Conservation (phyloP, 1,139 yeast species). For the Blastobotrys arbuscula region DNA sequence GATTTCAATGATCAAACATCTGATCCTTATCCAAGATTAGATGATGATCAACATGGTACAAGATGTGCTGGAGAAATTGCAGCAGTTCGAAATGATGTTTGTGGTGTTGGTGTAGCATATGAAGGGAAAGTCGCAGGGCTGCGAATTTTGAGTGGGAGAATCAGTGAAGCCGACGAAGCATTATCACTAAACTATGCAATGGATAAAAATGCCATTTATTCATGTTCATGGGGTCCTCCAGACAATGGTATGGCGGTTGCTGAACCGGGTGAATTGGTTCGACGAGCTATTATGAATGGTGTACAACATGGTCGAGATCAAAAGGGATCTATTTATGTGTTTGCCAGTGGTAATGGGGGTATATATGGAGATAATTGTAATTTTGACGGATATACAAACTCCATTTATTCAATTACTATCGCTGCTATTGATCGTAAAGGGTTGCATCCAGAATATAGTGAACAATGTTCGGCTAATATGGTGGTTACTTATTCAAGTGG, state of each 20-base stretch:
- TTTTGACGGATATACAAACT: slow-evolving; percentile 95
- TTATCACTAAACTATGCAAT: slow-evolving; percentile 74
- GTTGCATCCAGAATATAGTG: slow-evolving; percentile 81
- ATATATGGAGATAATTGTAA: slow-evolving; percentile 81
- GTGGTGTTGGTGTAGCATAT: slow-evolving; percentile 95
- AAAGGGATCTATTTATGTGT: slow-evolving; percentile 86
- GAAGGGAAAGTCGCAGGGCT: slow-evolving; percentile 84
- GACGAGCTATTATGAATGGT: slow-evolving; percentile 78
- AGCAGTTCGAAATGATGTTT: slow-evolving; percentile 68
- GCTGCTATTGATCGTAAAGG: slow-evolving; percentile 90
- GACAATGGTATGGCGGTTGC: slow-evolving; percentile 87
- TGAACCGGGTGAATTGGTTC: slow-evolving; percentile 73
- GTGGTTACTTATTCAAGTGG: slow-evolving; percentile 96
- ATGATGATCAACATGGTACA: slow-evolving; percentile 94
- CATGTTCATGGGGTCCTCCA: slow-evolving; percentile 99
- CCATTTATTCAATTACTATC: slow-evolving; percentile 90
- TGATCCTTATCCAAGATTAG: slow-evolving; percentile 71
- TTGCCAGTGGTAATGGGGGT: slow-evolving; percentile 97
- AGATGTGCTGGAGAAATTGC: slow-evolving; percentile 99
- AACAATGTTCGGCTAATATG: slow-evolving; percentile 91
- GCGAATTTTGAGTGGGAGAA: slow-evolving; percentile 74
- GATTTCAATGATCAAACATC: slow-evolving; percentile 78
- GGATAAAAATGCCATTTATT: slow-evolving; percentile 80
- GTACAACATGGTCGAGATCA: slow-evolving; percentile 75
- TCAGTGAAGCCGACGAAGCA: slow-evolving; percentile 87